Base-by-base conservation (phyloP, 2,329 filamentous ascomycete species). In the Salinomyces thailandicus region DNA sequence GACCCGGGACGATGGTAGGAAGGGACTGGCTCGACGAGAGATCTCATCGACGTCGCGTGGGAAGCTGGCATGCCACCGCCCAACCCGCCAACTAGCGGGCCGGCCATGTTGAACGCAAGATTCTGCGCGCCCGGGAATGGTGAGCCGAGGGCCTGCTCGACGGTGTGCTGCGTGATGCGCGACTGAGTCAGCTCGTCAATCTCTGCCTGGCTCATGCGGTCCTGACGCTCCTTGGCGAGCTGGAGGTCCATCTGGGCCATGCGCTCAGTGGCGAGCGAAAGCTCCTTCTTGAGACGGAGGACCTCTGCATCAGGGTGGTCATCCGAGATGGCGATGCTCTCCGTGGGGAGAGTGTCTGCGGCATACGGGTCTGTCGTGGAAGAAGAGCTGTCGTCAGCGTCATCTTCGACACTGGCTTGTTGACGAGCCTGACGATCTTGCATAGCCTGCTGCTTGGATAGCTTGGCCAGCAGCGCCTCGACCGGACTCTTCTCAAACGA, bases 201-300 rank as follows among this genome's bases (percentile, higher is more conserved):
- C 18, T 42, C 37, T 82, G 67, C 18, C 16, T 40, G 34, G 7
- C 20, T 13, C n/a, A 35, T 16, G 9, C 35, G 39, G 15, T 31
- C 33, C 5, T 36, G 31, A 13, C 34, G 35, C 19, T 38, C 26
- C 12, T 19, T 17, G 17, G 31, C 12, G 41, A 85, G 68, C 61
- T 85, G 79, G 36, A 82, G 72, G 39, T 82, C 79, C 54, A 86
- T 76, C 38, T 74, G 77, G 31, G 71, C 73, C 51, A 87, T 82
- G 51, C 79, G 73, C 54, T 69, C 77, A 42, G 81, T 75, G 22
- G 82, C 81, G 43, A 77, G 70, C 29, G 79, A 78, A 35, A 89
- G 72, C 60, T 86, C 75, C 35, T 77, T 61, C 63, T 81, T 83
- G 39, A 87, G 66, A 35, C 74, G 75, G 41, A 76, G 62, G 18